Evolutionary conservation across 176 grass and related monocot genomes (phyloP).

Genomic region (Musa schizocarpa): DNA sequence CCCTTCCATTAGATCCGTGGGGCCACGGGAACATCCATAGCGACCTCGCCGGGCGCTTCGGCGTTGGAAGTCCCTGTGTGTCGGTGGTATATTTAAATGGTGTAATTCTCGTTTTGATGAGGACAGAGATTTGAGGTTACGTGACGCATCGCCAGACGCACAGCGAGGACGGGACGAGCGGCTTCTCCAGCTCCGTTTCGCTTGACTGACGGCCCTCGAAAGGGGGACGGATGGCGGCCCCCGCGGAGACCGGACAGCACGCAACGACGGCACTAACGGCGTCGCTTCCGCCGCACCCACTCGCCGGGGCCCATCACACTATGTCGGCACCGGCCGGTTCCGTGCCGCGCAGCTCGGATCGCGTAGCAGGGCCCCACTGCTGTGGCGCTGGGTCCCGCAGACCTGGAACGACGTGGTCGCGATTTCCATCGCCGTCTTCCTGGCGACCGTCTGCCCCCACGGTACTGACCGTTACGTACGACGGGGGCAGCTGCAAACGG

Average conservation of each 20-base stretch:
- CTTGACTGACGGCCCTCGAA: background rate
- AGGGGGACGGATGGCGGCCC: background rate
- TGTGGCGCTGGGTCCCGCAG: background rate
- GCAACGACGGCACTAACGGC: background rate
- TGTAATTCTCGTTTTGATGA: background rate
- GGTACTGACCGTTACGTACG: constrained; percentile 12
- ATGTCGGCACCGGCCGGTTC: constrained; percentile 23
- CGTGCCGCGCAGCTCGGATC: constrained; percentile 22
- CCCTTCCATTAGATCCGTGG: background rate
- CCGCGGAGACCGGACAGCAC: background rate
- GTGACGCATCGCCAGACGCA: background rate
- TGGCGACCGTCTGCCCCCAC: too few relatives aligned
- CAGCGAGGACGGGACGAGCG: background rate
- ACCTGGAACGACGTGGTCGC: background rate
- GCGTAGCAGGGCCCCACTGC: background rate
- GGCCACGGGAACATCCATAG: background rate
- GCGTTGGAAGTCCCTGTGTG: background rate
- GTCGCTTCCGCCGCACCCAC: background rate
- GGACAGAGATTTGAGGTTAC: background rate
- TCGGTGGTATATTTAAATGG: background rate
- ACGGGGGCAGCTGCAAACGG: background rate
- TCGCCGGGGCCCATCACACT: background rate
- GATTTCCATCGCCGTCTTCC: background rate
- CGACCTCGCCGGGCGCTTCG: too few relatives aligned
- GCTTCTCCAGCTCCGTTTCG: background rate